Conservation (phyloP, 2,329 filamentous ascomycete genomes). For the Xylaria sp. region DNA sequence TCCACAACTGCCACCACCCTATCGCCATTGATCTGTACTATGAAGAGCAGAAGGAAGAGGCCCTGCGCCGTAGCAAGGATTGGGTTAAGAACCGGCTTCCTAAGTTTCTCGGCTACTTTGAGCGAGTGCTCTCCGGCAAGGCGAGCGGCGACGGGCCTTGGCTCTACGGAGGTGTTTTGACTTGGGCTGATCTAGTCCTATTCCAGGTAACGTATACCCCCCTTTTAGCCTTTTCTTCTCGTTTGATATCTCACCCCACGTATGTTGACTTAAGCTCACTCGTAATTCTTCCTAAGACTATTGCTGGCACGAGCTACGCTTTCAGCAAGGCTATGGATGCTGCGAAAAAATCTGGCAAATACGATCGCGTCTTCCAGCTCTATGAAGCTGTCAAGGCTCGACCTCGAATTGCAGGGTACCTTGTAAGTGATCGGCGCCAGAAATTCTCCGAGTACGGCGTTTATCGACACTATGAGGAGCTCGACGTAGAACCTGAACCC, state of each 20-base stretch:
- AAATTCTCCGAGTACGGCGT: slow-evolving; percentile 70
- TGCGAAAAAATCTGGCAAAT: slow-evolving; percentile 65
- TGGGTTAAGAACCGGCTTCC: slow-evolving; percentile 72
- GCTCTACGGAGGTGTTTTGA: slow-evolving; percentile 70
- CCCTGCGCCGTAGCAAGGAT: slow-evolving; percentile 64
- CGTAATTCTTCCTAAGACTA: slow-evolving; percentile 48
- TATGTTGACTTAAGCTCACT: not conserved
- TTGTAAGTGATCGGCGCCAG: slow-evolving; percentile 70
- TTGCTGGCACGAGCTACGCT: slow-evolving; percentile 69
- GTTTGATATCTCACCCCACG: not conserved
- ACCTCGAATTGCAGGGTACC: slow-evolving; percentile 72
- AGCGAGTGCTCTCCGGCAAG: slow-evolving; percentile 69
- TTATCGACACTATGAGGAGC: slow-evolving; percentile 76
- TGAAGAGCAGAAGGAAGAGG: slow-evolving; percentile 79
- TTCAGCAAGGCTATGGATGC: slow-evolving; percentile 74
- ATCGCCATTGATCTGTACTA: slow-evolving; percentile 69
- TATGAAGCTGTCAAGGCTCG: slow-evolving; percentile 70
- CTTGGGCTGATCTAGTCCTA: slow-evolving; percentile 76
- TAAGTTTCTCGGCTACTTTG: slow-evolving; percentile 76
- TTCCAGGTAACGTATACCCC: slow-evolving; percentile 67
- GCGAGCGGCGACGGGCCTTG: slow-evolving; percentile 63
- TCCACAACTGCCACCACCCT: slow-evolving; percentile 81
- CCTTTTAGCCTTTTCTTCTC: not conserved
- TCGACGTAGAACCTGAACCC: slow-evolving; percentile 60
- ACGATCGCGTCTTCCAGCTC: slow-evolving; percentile 69